These are phyloP conservation scores for Lecanicillium sp. DNA, from an alignment of 2,329 filamentous ascomycete species.

Conservation along the genomic window DNA sequence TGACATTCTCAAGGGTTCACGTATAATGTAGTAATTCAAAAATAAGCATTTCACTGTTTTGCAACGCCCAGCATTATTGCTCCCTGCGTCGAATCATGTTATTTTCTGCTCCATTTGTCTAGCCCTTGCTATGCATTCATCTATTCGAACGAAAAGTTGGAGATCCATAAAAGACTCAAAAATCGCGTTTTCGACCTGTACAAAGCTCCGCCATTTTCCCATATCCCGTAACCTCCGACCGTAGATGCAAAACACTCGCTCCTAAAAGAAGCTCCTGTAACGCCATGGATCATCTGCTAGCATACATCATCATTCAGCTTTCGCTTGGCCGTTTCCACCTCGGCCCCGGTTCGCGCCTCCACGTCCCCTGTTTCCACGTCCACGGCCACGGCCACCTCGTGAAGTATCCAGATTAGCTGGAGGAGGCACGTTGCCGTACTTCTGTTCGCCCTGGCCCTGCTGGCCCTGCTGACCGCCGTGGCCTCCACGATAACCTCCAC, in stretches of 20 bases:
- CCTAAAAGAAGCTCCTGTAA: too few species aligned
- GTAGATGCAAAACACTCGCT: too few species aligned
- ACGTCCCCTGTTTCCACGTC: constrained; percentile 30
- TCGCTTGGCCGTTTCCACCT: constrained; percentile 15
- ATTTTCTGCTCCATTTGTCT: not conserved
- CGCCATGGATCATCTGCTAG: too few species aligned
- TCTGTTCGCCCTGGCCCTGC: constrained; percentile 18
- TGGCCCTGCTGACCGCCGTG: constrained; percentile 17
- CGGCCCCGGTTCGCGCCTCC: constrained; percentile 26
- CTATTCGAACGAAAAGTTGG: not conserved
- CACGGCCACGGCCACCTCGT: constrained; percentile 31
- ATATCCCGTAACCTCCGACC: too few species aligned
- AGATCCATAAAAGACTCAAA: not conserved
- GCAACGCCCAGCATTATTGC: too few species aligned
- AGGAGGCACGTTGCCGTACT: constrained; percentile 51
- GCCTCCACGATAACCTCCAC: constrained; percentile 14
- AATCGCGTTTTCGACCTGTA: too few species aligned
- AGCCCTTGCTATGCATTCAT: not conserved
- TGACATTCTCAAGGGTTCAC: too few species aligned
- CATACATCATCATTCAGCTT: not conserved
- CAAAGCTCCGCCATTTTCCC: too few species aligned
- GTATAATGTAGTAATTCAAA: too few species aligned
- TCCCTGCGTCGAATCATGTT: constrained; percentile 4
- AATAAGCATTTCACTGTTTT: constrained; percentile 2
- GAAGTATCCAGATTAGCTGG: constrained; percentile 45